These are phyloP conservation scores for Didymella segeticola DNA, from an alignment of 2,329 filamentous ascomycete genomes.

Conservation along the genomic window DNA sequence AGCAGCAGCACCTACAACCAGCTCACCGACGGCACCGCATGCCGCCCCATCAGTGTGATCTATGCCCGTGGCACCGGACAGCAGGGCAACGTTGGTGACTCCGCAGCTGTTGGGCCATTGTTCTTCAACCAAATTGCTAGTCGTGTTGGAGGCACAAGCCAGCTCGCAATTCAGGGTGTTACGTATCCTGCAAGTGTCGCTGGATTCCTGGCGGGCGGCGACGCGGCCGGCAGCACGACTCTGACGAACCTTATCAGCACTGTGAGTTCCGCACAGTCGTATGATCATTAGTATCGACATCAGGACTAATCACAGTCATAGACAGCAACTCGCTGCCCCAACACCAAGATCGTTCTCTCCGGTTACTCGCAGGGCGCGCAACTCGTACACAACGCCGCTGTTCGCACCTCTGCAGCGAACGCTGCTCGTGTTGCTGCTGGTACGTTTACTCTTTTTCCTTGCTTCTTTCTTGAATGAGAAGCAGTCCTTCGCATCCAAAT, in stretches of 20 bases:
- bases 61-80: conserved; percentile 64
- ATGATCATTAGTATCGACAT: not conserved
- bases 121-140: conserved; percentile 56
- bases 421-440: conserved; percentile 24
- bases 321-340: conserved; percentile 26
- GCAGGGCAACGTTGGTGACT: conserved; percentile 57
- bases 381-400: conserved; percentile 53
- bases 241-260: conserved; percentile 49
- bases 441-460: conserved; percentile 1
- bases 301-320: not conserved
- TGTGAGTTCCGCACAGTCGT: conserved; percentile 26
- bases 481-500: not conserved
- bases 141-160: conserved; percentile 49
- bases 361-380: conserved; percentile 46
- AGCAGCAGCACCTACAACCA: conserved; percentile 30
- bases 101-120: conserved; percentile 54
- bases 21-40: conserved; percentile 37
- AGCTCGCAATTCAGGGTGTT: conserved; percentile 61
- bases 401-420: conserved; percentile 22
- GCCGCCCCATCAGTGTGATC: conserved; percentile 58
- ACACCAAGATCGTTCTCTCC: conserved; percentile 30
- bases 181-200: conserved; percentile 54
- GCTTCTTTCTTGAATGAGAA: not conserved
- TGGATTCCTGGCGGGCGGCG: conserved; percentile 57
- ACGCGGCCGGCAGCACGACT: conserved; percentile 50